Percentiles rank a stretch among this genome's conserved stretches.
These are phyloP conservation scores for Striga asiatica DNA, from an alignment of 257 asterid species.

Conservation along the genomic window DNA sequence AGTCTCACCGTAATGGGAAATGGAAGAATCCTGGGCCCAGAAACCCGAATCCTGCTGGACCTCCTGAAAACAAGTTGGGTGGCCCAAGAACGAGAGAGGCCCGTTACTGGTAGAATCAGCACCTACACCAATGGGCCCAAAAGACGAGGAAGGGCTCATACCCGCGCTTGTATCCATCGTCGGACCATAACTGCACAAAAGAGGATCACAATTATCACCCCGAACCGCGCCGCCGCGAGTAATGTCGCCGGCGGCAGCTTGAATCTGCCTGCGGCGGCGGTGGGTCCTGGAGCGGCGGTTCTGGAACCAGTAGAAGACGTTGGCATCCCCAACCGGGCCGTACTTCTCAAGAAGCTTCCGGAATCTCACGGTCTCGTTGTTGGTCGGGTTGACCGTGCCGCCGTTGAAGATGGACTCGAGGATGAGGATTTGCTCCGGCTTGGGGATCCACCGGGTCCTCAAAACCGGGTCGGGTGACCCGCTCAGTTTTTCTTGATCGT, in stretches of 20 bases:
- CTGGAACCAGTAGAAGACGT: constrained; percentile 88
- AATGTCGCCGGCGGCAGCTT: constrained; percentile 15
- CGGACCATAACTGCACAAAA: neutral
- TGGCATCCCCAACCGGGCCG: constrained; percentile 71
- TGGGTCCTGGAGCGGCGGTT: constrained; percentile 79
- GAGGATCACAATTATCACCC: constrained; percentile 11
- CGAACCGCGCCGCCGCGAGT: neutral
- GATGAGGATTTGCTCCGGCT: constrained; percentile 70
- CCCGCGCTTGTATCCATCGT: too few species aligned
- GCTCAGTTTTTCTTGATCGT: too few species aligned
- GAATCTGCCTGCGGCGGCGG: constrained; percentile 59
- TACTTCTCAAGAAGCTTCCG: constrained; percentile 56
- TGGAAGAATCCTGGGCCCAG: too few species aligned
- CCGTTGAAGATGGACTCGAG: constrained; percentile 79
- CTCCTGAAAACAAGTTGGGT: too few species aligned
- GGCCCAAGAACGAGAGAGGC: too few species aligned
- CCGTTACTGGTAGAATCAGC: too few species aligned
- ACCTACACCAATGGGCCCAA: too few species aligned
- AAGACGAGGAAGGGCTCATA: too few species aligned
- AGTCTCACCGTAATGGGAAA: too few species aligned
- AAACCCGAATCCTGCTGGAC: too few species aligned
- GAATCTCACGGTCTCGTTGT: constrained; percentile 51
- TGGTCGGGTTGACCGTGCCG: constrained; percentile 78
- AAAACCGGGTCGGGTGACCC: too few species aligned
- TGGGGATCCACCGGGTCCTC: constrained; percentile 71